Evolutionary conservation across 805 yeast genomes (phyloP).

Genomic region (Yamadazyma paraphyllophila): DNA sequence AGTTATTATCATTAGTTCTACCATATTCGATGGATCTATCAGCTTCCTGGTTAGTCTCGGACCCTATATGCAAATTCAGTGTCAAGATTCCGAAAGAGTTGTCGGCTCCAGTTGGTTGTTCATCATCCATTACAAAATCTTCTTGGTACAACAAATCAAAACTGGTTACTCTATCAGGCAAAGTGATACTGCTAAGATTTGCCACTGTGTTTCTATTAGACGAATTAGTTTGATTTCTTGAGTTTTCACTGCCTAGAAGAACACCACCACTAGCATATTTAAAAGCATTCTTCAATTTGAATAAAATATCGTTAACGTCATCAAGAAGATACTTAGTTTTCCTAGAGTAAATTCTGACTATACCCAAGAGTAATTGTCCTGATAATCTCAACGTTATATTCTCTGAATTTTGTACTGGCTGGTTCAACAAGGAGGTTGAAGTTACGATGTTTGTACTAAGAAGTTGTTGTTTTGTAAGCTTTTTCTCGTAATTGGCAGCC

Average conservation of each 20-base stretch:
- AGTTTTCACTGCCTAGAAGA: conserved; percentile 16
- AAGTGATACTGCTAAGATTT: conserved; percentile 55
- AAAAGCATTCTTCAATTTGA: conserved; percentile 69
- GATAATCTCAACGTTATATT: conserved; percentile 77
- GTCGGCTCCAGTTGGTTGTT: conserved; percentile 1
- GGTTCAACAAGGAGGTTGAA: conserved; percentile 41
- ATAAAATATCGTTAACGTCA: conserved; percentile 75
- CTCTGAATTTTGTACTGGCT: conserved; percentile 46
- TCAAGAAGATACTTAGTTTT: conserved; percentile 81
- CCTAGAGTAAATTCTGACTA: conserved; percentile 80
- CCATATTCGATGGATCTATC: conserved; percentile 64
- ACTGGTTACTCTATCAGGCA: conserved; percentile 78
- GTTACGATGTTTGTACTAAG: conserved; percentile 68
- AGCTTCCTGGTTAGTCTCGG: conserved; percentile 19
- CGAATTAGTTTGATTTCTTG: conserved; percentile 34
- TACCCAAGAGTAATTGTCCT: conserved; percentile 83
- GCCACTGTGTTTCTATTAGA: conserved; percentile 61
- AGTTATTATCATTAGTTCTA: conserved; percentile 38
- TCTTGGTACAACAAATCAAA: conserved; percentile 70
- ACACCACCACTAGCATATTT: conserved; percentile 35
- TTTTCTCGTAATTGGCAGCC: conserved; percentile 84
- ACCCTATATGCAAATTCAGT: not conserved
- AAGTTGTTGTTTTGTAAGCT: conserved; percentile 68
- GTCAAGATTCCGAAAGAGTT: not conserved
- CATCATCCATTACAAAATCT: conserved; percentile 43